Evolutionary conservation across 2,329 filamentous ascomycete species (phyloP).

Genomic region (Intubia oerlemansii): DNA sequence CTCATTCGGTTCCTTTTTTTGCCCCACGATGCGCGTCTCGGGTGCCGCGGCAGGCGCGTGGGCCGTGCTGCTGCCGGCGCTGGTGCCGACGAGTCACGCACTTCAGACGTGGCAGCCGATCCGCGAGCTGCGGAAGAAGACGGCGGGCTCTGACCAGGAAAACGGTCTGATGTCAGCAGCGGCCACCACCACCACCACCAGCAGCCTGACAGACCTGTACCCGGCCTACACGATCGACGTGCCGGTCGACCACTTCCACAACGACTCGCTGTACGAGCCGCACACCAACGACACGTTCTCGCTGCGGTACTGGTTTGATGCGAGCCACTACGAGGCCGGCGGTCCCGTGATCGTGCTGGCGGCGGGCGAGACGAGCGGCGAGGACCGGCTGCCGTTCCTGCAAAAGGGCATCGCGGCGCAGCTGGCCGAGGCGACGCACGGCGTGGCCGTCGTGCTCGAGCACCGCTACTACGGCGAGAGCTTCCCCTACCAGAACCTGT

Average conservation of each 20-base stretch:
- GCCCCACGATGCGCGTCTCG: no score
- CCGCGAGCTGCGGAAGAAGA: slow-evolving; percentile 3
- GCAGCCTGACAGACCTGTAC: slow-evolving; percentile 14
- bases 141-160: no score
- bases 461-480: slow-evolving; percentile 74
- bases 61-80: no score
- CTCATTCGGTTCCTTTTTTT: no score
- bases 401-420: slow-evolving; percentile 59
- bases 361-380: slow-evolving; percentile 46
- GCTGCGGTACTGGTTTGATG: slow-evolving; percentile 70
- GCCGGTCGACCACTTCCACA: slow-evolving; percentile 65
- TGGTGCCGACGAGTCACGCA: no score
- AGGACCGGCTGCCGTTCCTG: slow-evolving; percentile 43
- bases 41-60: no score
- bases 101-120: slow-evolving; percentile 6
- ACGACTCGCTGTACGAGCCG: slow-evolving; percentile 56
- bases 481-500: slow-evolving; percentile 44
- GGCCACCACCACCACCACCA: no score
- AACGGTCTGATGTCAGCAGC: no score
- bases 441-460: slow-evolving; percentile 63
- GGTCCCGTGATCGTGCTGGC: slow-evolving; percentile 65
- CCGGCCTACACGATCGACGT: slow-evolving; percentile 21
- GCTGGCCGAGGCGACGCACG: slow-evolving; percentile 47
- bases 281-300: slow-evolving; percentile 47
- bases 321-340: slow-evolving; percentile 49